phyloP scores from a whole-genome alignment of 495 filamentous ascomycete genomes.

The Aspergillus leporis region DNA sequence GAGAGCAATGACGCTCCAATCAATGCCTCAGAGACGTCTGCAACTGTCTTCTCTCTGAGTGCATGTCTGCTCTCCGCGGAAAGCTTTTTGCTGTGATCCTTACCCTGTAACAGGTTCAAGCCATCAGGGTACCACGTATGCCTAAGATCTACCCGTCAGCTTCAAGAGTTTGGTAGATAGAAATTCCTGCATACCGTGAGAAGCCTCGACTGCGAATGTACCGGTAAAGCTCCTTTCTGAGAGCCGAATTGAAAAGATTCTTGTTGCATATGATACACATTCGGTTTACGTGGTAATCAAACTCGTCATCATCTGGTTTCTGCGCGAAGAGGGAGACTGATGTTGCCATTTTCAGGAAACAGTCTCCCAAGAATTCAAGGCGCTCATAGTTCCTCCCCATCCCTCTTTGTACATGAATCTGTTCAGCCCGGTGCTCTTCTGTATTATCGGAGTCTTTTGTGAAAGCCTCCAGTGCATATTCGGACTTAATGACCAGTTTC shows the following conservation, averaged over 20 bases:
- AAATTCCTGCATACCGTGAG: slow-evolving; percentile 51
- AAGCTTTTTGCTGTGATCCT: slow-evolving; percentile 55
- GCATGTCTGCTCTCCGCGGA: slow-evolving; percentile 57
- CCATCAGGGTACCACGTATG: slow-evolving; percentile 80
- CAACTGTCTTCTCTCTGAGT: slow-evolving; percentile 86
- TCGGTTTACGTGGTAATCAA: slow-evolving; percentile 82
- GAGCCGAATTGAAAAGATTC: slow-evolving; percentile 78
- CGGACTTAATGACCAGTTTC: slow-evolving; percentile 59
- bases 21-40: slow-evolving; percentile 95
- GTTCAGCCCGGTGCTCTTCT: slow-evolving; percentile 69
- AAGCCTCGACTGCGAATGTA: slow-evolving; percentile 84
- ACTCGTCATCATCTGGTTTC: slow-evolving; percentile 79
- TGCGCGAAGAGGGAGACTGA: slow-evolving; percentile 78
- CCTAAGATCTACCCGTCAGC: slow-evolving; percentile 21
- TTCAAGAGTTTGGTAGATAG: slow-evolving; percentile 8
- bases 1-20: slow-evolving; percentile 87
- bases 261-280: slow-evolving; percentile 93
- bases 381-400: slow-evolving; percentile 98
- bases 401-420: slow-evolving; percentile 75
- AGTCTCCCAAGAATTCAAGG: slow-evolving; percentile 91
- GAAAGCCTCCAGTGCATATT: slow-evolving; percentile 81
- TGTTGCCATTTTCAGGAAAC: slow-evolving; percentile 94
- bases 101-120: slow-evolving; percentile 62
- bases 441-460: slow-evolving; percentile 95
- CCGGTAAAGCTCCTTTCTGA: slow-evolving; percentile 62